A percentile compares a stretch with the other conserved stretches of the same genome.
These are phyloP conservation scores for Aspergillus cavernicola DNA, from an alignment of 495 filamentous ascomycete species.

Conservation along the genomic window DNA sequence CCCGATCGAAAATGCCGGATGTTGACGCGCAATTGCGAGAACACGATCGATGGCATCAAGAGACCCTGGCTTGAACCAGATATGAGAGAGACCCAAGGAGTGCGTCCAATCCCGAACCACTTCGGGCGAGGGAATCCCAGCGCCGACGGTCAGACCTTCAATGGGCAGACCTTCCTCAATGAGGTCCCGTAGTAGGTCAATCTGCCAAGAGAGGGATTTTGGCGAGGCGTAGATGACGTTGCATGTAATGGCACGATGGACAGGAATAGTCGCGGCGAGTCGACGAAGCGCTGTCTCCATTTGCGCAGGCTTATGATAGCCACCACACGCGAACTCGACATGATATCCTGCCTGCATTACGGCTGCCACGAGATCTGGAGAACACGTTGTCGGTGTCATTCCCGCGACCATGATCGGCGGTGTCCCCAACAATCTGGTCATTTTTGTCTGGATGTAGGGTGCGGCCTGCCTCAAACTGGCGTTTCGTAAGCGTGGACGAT, in stretches of 20 bases:
- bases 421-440: conserved; percentile 85
- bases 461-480: not conserved
- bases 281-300: conserved; percentile 86
- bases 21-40: conserved; percentile 86
- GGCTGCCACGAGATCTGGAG: conserved; percentile 90
- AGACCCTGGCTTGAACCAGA: conserved; percentile 91
- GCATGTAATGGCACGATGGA: conserved; percentile 86
- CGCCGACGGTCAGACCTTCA: conserved; percentile 90
- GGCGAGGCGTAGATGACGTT: conserved; percentile 98
- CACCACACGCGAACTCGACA: conserved; percentile 83
- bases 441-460: conserved; percentile 75
- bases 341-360: conserved; percentile 94
- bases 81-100: conserved; percentile 86
- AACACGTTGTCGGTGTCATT: conserved; percentile 91
- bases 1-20: conserved; percentile 83
- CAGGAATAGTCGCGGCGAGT: conserved; percentile 81
- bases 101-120: conserved; percentile 90
- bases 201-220: conserved; percentile 94
- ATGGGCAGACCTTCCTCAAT: conserved; percentile 86
- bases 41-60: conserved; percentile 82
- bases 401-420: conserved; percentile 91
- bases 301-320: conserved; percentile 85
- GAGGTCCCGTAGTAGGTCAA: conserved; percentile 79
- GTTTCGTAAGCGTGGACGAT: not conserved
- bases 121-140: conserved; percentile 89